Evolutionary conservation across 164 flowering plant genomes (phyloP), one percentile per base, ranked within the genome.

Genomic region (Protea cynaroides): DNA sequence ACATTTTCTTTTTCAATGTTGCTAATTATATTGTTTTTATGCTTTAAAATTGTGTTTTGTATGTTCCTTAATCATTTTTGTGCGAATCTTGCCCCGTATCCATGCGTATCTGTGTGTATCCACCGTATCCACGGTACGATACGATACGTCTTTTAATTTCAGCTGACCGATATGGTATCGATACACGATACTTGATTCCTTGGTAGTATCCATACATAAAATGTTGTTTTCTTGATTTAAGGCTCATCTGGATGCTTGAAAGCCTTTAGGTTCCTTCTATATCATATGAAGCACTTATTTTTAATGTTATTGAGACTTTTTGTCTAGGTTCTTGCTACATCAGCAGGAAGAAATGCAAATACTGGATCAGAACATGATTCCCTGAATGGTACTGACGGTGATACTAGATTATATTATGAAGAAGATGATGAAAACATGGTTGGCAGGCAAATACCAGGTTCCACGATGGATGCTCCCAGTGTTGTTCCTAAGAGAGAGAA

Each of bases 351-450:
- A 69, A 76, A 68, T 70, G 40, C 67, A 21, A 68, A 54, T 38
- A 70, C 61, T 36, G 68, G 58, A 53, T 50, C 56, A 54, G 80
- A 64, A 55, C 72, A 73, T 72, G 86, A 81, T 71, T 51, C 80
- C 66, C 14, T 69, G 53, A 77, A 52, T 63, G 73, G 66, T 70
- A 51, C 63, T 50, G 82, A 81, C 68, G 81, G 78, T 75, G 89
- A 84, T 17, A 24, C 79, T 52, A 66, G 72, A 37, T 65, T 70
- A 62, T 58, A 74, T 72, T 58, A 72, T 75, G 95, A 85, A 66
- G 90, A 81, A 50, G 98, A 91, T 86, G 90, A 82, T 78, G 96
- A 94, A 71, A 89, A 81, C 73, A 94, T 94, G 97, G 96, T 94
- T 36, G 78, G 65, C 37, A 47, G 65, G 63, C 43, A 78, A 50